Conservation (phyloP, 2,329 filamentous ascomycete genomes). For the Plectosphaerella cucumerina region DNA sequence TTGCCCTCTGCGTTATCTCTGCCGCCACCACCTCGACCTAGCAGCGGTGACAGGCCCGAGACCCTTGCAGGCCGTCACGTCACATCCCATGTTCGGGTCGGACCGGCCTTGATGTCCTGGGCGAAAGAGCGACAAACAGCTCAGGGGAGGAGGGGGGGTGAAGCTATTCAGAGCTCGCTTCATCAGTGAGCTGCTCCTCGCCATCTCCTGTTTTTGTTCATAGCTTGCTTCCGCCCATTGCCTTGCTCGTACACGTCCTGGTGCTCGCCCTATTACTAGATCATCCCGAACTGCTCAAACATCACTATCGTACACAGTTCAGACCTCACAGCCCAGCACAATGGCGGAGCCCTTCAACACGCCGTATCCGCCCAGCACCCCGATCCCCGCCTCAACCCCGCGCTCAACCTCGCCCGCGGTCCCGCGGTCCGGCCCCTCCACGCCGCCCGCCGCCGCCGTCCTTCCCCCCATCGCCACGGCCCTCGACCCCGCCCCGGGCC, state of each 20-base stretch:
- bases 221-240: background rate
- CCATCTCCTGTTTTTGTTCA: background rate
- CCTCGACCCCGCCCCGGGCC: conserved; percentile 14
- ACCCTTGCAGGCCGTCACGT: background rate
- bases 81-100: background rate
- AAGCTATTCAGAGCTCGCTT: background rate
- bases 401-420: conserved; percentile 34
- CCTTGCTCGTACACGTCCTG: background rate
- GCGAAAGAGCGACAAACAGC: too few relatives aligned
- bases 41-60: too few relatives aligned
- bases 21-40: too few relatives aligned
- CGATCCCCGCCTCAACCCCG: conserved; percentile 31
- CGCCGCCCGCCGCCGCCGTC: conserved; percentile 17
- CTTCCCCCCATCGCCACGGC: conserved; percentile 13
- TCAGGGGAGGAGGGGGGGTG: background rate
- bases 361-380: conserved; percentile 32
- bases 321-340: conserved; percentile 1
- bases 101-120: background rate
- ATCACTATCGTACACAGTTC: background rate
- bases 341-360: conserved; percentile 47
- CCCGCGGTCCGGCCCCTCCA: conserved; percentile 12
- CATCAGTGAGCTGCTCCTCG: too few relatives aligned
- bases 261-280: background rate
- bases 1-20: too few relatives aligned
- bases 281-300: background rate